Conservation (phyloP, 2,329 filamentous ascomycete species). For the Colletotrichum phormii region DNA sequence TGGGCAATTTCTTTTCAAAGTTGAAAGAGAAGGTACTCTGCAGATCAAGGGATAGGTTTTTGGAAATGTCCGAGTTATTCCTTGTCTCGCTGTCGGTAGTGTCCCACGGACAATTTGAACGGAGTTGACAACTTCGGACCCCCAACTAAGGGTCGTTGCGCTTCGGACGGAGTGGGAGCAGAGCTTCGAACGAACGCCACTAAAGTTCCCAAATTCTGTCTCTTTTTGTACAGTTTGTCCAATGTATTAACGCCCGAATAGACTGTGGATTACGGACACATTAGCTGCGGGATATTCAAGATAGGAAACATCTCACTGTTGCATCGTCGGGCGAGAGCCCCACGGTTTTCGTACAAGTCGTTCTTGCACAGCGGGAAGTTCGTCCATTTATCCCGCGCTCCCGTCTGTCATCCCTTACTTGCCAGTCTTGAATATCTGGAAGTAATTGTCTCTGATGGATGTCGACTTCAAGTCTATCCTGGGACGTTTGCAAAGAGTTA, state of each 20-base stretch:
- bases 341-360: not conserved
- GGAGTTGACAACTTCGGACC: constrained; percentile 35
- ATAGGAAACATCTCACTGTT: not conserved
- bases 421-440: not conserved
- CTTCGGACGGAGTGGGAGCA: not conserved
- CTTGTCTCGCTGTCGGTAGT: constrained; percentile 3
- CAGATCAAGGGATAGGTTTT: constrained; percentile 16
- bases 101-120: constrained; percentile 31
- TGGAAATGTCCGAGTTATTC: not conserved
- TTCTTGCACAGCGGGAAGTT: not conserved
- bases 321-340: not conserved
- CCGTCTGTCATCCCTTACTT: not conserved
- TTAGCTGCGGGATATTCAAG: not conserved
- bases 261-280: not conserved
- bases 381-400: not conserved
- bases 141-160: constrained; percentile 33
- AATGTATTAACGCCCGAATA: not conserved
- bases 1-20: not conserved
- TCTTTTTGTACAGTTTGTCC: not conserved
- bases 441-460: not conserved
- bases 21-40: not conserved
- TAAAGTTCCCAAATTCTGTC: constrained; percentile 5
- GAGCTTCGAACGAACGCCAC: not conserved
- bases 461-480: not conserved
- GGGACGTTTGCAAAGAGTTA: not conserved